phyloP scores from a whole-genome alignment of 1,139 yeast genomes.

The Suzukiozyma palmioleophila region DNA sequence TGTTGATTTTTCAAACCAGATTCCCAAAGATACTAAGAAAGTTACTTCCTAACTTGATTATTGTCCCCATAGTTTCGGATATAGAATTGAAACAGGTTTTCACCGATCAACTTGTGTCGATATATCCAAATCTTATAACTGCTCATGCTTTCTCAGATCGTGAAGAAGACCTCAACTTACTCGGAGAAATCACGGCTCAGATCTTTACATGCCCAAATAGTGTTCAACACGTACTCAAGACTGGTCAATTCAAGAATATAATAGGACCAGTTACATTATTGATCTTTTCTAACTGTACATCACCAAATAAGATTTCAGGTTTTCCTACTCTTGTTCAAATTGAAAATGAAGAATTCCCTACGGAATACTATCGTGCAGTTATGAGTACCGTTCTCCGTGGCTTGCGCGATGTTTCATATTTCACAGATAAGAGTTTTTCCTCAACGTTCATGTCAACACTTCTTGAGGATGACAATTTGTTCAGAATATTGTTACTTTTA shows the following conservation, averaged over 20 bases:
- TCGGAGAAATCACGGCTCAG: conserved; percentile 56
- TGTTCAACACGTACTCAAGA: conserved; percentile 36
- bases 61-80: conserved; percentile 54
- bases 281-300: conserved; percentile 35
- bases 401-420: conserved; percentile 38
- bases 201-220: conserved; percentile 63
- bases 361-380: conserved; percentile 11
- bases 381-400: conserved; percentile 30
- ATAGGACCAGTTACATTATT: conserved; percentile 46
- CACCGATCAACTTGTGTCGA: conserved; percentile 47
- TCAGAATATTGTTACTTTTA: conserved; percentile 36
- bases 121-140: conserved; percentile 51
- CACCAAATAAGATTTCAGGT: conserved; percentile 22
- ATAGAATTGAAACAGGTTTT: conserved; percentile 41
- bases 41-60: conserved; percentile 40
- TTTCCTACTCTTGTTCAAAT: conserved; percentile 27
- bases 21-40: conserved; percentile 48
- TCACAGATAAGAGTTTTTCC: conserved; percentile 33
- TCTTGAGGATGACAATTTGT: conserved; percentile 28
- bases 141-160: conserved; percentile 52
- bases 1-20: conserved; percentile 55
- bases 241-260: conserved; percentile 34
- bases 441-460: conserved; percentile 19
- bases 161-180: conserved; percentile 56
- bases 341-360: conserved; percentile 10